These are phyloP conservation scores for Echinochloa phyllopogon DNA, from an alignment of 176 grass and related monocot genomes.

Conservation along the genomic window DNA sequence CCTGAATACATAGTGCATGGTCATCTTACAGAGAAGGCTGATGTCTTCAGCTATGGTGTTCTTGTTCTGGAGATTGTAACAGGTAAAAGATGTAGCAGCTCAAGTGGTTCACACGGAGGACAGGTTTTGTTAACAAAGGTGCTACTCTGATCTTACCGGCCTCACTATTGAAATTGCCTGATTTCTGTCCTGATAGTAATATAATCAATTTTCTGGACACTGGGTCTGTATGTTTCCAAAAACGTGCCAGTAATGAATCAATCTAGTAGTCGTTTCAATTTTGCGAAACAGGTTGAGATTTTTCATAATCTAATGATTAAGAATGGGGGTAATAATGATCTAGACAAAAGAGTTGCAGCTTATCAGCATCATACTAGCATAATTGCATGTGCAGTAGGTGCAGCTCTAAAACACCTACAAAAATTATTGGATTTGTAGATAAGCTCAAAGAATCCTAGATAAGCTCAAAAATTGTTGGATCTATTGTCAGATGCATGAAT, in stretches of 20 bases:
- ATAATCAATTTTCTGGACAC: neutral
- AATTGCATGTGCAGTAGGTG: neutral
- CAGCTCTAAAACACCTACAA: neutral
- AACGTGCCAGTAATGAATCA: neutral
- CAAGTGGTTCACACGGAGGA: slow-evolving; percentile 58
- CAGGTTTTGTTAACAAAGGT: slow-evolving; percentile 71
- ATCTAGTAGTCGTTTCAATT: neutral
- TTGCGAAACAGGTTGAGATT: neutral
- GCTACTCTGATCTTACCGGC: slow-evolving; percentile 29
- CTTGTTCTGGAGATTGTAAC: slow-evolving; percentile 78
- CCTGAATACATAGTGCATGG: slow-evolving; percentile 86
- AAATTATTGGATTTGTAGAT: neutral
- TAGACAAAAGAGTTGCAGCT: neutral
- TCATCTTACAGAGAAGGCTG: slow-evolving; percentile 82
- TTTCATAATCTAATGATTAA: slow-evolving; percentile 22
- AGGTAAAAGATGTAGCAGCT: slow-evolving; percentile 69
- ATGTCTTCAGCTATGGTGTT: slow-evolving; percentile 83
- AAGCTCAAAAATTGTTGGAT: too few species aligned
- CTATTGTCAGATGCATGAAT: neutral
- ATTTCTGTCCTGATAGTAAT: neutral
- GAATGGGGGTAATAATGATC: neutral
- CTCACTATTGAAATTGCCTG: neutral
- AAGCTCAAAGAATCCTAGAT: neutral
- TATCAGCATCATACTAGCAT: neutral
- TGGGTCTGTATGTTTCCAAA: neutral